Base-by-base conservation (phyloP, 805 yeast genomes). In the Maudiozyma saulgeensis region DNA sequence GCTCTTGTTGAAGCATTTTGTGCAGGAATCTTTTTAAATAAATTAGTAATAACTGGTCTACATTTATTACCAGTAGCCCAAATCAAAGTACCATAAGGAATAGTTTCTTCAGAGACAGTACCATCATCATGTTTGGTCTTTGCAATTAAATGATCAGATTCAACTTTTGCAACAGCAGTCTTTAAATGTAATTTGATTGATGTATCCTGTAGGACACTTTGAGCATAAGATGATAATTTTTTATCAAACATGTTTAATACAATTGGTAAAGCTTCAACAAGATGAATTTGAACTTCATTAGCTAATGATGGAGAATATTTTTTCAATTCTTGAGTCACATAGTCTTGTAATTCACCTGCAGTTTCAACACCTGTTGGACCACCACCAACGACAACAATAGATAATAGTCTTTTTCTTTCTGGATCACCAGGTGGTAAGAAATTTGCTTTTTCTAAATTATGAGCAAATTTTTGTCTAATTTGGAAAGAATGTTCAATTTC, bases 321-420 rank as follows among this genome's bases (percentile, higher is more conserved):
- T 66, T 76, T 76, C 68, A 90, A 75, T 69, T 90, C 97, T 70
- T 89, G 95, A 67, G 84, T 88, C 53, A 89, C 87, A 72, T 87
- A 90, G 70, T 90, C 97, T 72, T 88, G 96, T 62, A 90, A 73
- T 70, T 90, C 97, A 68, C 96, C 97, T 53, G 97, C 96, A 57
- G 89, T 84, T 72, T 89, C 97, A 51, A 89, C 96, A 74, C 97
- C 97, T 42, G 97, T 89, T 64, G 97, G 97, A 57, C 97, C 97
- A 71, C 96, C 97, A 61, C 97, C 97, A 59, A 91, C 93, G 51
- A 90, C 96, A 48, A 90, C 91, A 53, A 87, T 77, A 51, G 86
- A 84, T 68, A 90, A 75, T 57, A 90, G 76, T 68, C 96, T 82
- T 72, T 82, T 82, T 69, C 96, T 80, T 68, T 86, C 95, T 44